These are phyloP conservation scores for Epicoccum sorghinum DNA, from an alignment of 2,329 filamentous ascomycete species.

Conservation along the genomic window DNA sequence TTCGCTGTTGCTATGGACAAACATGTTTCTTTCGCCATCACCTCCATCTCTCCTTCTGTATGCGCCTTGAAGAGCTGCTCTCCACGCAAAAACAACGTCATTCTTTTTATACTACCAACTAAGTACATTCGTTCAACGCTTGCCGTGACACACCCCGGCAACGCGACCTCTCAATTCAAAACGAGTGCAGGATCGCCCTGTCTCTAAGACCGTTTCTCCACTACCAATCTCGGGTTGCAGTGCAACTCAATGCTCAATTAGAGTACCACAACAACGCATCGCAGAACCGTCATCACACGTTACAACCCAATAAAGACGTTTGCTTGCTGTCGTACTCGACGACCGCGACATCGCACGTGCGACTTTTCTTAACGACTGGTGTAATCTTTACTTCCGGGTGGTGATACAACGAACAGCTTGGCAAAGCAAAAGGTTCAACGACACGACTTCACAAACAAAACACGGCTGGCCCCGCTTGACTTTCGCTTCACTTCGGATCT, in stretches of 20 bases:
- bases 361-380: background rate
- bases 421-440: background rate
- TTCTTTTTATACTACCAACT: constrained; percentile 14
- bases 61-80: constrained; percentile 31
- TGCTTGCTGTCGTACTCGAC: background rate
- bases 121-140: constrained; percentile 1
- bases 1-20: constrained; percentile 2
- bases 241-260: constrained; percentile 21
- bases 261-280: constrained; percentile 14
- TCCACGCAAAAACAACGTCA: constrained; percentile 12
- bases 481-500: constrained; percentile 7
- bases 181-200: constrained; percentile 12
- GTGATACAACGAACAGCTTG: constrained; percentile 13
- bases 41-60: constrained; percentile 9
- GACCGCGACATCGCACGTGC: constrained; percentile 7
- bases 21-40: constrained; percentile 2
- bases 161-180: constrained; percentile 13
- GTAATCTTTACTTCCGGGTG: constrained; percentile 1
- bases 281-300: background rate
- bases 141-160: constrained; percentile 11
- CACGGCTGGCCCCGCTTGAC: constrained; percentile 10
- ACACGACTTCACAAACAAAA: constrained; percentile 8
- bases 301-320: constrained; percentile 1
- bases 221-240: constrained; percentile 25
- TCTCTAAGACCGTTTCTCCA: constrained; percentile 18